Conservation (phyloP, 305 asterid genomes). For the Fraxinus nigra region DNA sequence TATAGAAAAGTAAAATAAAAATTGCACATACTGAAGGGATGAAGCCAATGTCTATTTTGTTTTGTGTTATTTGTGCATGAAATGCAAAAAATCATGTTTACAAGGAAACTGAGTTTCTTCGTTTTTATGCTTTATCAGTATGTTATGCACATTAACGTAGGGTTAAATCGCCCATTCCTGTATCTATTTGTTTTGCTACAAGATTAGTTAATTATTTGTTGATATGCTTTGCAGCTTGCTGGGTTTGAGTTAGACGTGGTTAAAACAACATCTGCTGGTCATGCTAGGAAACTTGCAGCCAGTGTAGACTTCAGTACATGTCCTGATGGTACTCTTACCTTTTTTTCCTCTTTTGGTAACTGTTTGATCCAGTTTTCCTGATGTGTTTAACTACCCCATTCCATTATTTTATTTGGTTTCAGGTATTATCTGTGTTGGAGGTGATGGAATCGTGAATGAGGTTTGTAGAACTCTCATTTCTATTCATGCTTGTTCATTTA, state of each 20-base stretch:
- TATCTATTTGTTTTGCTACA: conserved; percentile 5
- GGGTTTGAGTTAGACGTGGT: conserved; percentile 88
- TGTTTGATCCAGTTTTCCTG: conserved; percentile 11
- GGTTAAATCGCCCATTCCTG: conserved; percentile 13
- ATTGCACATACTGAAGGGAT: not conserved
- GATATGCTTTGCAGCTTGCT: conserved; percentile 59
- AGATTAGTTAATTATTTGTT: conserved; percentile 13
- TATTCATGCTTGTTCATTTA: conserved; percentile 19
- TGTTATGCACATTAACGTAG: not conserved
- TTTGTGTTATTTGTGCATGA: not conserved
- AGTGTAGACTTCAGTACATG: conserved; percentile 78
- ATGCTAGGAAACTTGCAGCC: conserved; percentile 86
- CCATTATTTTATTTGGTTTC: conserved; percentile 18
- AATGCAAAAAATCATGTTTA: not conserved
- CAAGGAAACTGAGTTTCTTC: not conserved
- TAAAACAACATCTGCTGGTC: conserved; percentile 88
- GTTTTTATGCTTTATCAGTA: conserved; percentile 3
- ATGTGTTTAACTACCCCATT: conserved; percentile 17
- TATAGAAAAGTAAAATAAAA: not conserved
- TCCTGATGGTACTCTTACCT: conserved; percentile 61
- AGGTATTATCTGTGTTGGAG: conserved; percentile 90
- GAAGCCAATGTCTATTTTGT: not conserved
- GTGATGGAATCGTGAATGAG: conserved; percentile 88
- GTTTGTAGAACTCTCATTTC: conserved; percentile 32
- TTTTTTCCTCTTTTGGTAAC: conserved; percentile 1